Conservation (phyloP, 805 yeast genomes). For the Pichia nakasei region DNA sequence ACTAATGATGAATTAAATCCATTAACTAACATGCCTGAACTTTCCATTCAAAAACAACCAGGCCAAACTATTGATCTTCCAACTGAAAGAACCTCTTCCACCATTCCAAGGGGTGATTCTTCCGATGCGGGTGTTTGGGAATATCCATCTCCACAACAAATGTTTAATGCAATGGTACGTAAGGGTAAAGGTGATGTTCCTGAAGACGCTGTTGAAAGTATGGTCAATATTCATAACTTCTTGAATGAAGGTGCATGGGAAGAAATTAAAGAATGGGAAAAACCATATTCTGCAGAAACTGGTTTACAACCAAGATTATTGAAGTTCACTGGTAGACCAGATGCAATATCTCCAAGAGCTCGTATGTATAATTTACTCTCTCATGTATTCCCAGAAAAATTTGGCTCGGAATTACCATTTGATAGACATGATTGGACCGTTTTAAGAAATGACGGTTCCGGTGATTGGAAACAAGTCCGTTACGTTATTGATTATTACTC, state of each 20-base stretch:
- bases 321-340: slow-evolving; percentile 88
- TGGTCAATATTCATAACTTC: slow-evolving; percentile 96
- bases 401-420: slow-evolving; percentile 78
- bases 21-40: slow-evolving; percentile 79
- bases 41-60: slow-evolving; percentile 55
- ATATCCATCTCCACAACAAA: slow-evolving; percentile 98
- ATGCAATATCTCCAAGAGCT: slow-evolving; percentile 82
- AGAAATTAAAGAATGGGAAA: slow-evolving; percentile 89
- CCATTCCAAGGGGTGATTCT: slow-evolving; percentile 76
- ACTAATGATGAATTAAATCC: slow-evolving; percentile 52
- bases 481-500: slow-evolving; percentile 88
- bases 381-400: slow-evolving; percentile 60
- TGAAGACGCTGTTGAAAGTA: slow-evolving; percentile 90
- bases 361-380: slow-evolving; percentile 56
- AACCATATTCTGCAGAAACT: slow-evolving; percentile 48
- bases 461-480: slow-evolving; percentile 63
- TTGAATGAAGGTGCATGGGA: slow-evolving; percentile 97
- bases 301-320: slow-evolving; percentile 63
- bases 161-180: slow-evolving; percentile 95
- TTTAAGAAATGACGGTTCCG: slow-evolving; percentile 47
- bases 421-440: slow-evolving; percentile 99
- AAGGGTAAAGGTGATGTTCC: slow-evolving; percentile 90
- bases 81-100: slow-evolving; percentile 71
- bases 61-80: slow-evolving; percentile 77
- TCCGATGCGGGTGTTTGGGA: slow-evolving; percentile 82